Evolutionary conservation across 495 filamentous ascomycete species (phyloP), one percentile per base, ranked within the genome.

Genomic region (Annulohypoxylon nitens): DNA sequence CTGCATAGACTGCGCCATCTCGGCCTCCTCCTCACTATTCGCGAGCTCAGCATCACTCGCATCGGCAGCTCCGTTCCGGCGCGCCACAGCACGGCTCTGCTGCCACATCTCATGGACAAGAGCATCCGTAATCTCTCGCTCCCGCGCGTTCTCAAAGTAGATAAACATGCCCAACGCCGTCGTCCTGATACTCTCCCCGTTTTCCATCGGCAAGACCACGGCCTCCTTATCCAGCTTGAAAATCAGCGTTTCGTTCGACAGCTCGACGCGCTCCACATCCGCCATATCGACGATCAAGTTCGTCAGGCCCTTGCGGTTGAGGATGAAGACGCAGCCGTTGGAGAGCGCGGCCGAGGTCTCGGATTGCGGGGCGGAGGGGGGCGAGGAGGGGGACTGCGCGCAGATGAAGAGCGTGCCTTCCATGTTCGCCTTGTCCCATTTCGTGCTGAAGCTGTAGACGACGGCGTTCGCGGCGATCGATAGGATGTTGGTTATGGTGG

Each of bases 321-420:
- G 78, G 30, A 86, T 74, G 72, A 86, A 86, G 23, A 85, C 75
- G 51, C 76, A 81, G 4, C 75, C 76, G 41, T 78, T 76, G 25
- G 78, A 74, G 39, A 64, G 62, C 2, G 78, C 69, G 8, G 64
- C 59, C 2, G 64, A 39, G 25, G 30, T 67, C 47, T 16, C 18
- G 9, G 37, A 75, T 74, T 9, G 66, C 75, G 37, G 69, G 57
- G 34, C 63, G 41, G 48, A 11, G 48, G 48, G 3, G 20, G 48
- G 23, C 0, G 48, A 26, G 48, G 43, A 2, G 4, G 84, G 78
- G 23, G 78, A 78, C 61, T 89, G 87, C 61, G 90, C 84, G 83
- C 90, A 94, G 41, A 97, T 86, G 81, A 97, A 97, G 48, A 97
- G 83, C 2, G 91, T 91, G 51, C 94, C 94, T 79, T 97, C 93